Evolutionary conservation across 2,329 filamentous ascomycete genomes (phyloP).

Genomic region (Penicillium freii): DNA sequence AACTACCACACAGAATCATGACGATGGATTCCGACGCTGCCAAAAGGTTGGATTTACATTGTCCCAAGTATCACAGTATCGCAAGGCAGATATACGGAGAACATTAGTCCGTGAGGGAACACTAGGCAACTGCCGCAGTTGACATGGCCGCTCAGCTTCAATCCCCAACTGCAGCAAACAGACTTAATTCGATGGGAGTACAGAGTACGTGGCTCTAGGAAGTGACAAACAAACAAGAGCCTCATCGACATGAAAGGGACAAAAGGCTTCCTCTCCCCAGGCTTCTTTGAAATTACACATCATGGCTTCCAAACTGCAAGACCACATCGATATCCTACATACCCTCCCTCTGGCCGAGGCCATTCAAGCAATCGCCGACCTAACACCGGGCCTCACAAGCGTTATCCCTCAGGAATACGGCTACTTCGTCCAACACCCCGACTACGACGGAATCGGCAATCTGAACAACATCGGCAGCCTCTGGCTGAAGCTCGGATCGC

Average conservation of each 20-base stretch:
- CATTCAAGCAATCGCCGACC: conserved; percentile 13
- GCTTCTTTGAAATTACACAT: neutral
- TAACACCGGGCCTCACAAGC: conserved; percentile 15
- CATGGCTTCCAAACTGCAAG: conserved; percentile 6
- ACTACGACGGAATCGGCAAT: conserved; percentile 13
- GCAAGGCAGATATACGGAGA: neutral
- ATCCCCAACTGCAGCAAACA: neutral
- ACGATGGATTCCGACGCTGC: neutral
- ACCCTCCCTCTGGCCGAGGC: conserved; percentile 6
- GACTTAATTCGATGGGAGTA: neutral
- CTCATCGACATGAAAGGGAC: neutral
- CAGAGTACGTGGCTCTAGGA: neutral
- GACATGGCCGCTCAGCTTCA: neutral
- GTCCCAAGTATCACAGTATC: too few relatives aligned
- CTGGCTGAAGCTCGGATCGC: conserved; percentile 10
- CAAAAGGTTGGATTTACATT: too few relatives aligned
- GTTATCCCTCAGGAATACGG: conserved; percentile 10
- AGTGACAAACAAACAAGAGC: neutral
- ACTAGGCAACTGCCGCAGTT: neutral
- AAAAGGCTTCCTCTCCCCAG: neutral
- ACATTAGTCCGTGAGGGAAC: neutral
- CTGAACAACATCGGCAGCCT: conserved; percentile 18
- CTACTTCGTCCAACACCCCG: conserved; percentile 14
- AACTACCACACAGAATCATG: neutral
- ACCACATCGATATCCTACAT: conserved; percentile 14